phyloP scores from a whole-genome alignment of 2,329 filamentous ascomycete genomes.

The Botrytis tulipae region DNA sequence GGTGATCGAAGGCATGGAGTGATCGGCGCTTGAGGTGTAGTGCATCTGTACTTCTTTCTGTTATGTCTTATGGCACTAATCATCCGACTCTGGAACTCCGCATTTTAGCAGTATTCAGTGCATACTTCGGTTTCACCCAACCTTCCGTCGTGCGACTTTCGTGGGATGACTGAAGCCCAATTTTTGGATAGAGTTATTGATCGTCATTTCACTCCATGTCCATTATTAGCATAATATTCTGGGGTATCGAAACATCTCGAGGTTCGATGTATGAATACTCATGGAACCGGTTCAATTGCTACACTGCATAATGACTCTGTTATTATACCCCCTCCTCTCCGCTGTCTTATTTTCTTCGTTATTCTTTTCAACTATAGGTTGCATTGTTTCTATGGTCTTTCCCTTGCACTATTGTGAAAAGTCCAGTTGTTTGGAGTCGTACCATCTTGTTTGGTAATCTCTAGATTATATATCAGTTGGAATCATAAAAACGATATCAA shows the following conservation, averaged over 20 bases:
- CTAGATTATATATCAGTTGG: not conserved
- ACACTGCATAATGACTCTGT: not conserved
- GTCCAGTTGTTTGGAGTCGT: not conserved
- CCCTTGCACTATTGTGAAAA: not conserved
- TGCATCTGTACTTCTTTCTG: not conserved
- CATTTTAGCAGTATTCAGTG: not conserved
- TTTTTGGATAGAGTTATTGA: not conserved
- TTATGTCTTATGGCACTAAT: not conserved
- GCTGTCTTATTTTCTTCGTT: not conserved
- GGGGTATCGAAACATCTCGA: not conserved
- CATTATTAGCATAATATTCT: not conserved
- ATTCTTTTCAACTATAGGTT: not conserved
- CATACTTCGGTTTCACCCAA: not conserved
- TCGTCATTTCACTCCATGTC: not conserved
- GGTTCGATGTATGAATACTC: not conserved
- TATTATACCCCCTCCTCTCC: conserved; percentile 6
- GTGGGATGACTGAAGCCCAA: not conserved
- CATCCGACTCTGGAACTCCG: not conserved
- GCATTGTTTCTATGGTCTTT: not conserved
- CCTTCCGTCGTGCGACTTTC: not conserved
- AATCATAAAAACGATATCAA: not conserved
- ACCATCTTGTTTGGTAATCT: not conserved
- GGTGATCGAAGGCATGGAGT: not conserved
- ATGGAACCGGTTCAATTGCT: not conserved
- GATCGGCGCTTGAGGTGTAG: not conserved